Base-by-base conservation (phyloP, 1,284 basidiomycete genomes). In the Microbotryomycetes sp. region DNA sequence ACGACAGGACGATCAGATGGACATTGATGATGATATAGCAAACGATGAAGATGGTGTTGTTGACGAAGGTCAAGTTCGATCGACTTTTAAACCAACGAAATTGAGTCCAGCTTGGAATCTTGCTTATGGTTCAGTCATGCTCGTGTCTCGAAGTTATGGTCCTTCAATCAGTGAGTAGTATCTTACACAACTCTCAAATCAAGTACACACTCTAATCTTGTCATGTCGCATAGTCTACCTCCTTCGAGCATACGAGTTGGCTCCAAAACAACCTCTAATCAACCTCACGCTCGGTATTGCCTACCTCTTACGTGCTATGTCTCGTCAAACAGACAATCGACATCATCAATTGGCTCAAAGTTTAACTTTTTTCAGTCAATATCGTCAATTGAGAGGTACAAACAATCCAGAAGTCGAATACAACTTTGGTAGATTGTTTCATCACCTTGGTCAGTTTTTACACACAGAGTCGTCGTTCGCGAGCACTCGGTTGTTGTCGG, bases 261-360 rank as follows among this genome's bases (percentile, higher is more conserved):
- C 85, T 65, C 86, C 84, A 0, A 80, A 88, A 29, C 90, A 97
- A 73, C 88, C 92, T 0, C 80, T 96, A 73, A 80, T 96, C 22
- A 92, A 87, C 72, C 78, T 98, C 16, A 84, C 82, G 36, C 80
- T 94, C 6, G 87, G 86, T 0, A 84, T 92, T 45, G 86, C 89
- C 0, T 96, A 88, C 49, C 79, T 94, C 36, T 89, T 90, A 9
- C 82, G 94, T 42, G 86, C 91, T 0, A 90, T 91, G 84, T 90
- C 94, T 70, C 82, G 94, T 12, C 92, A 97, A 74, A 86, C 88
- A 6, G 94, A 97, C 76, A 97, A 98, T 74, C 79, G 92, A 51
- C 88, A 97, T 71, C 90, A 94, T 74, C 82, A 90, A 56, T 81
- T 92, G 51, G 80, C 84, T 26, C 87, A 93, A 88, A 88, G 82